Evolutionary conservation across 768 basidiomycete species (phyloP).

Genomic region (Tylopilus sp.): DNA sequence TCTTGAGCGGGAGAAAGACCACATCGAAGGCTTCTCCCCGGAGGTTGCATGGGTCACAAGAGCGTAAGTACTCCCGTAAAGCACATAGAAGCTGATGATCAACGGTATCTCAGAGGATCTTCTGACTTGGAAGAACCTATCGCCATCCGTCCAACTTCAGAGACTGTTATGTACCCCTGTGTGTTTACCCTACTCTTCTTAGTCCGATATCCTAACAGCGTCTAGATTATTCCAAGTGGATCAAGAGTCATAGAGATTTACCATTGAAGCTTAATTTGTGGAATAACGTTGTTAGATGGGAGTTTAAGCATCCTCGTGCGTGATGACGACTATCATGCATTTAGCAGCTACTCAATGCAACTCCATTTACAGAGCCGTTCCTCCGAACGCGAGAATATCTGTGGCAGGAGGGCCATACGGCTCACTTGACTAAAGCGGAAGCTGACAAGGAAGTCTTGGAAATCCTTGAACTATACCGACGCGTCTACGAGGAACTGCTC

Average conservation of each 20-base stretch:
- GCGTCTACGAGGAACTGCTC: slow-evolving; percentile 93
- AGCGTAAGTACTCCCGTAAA: slow-evolving; percentile 56
- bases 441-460: slow-evolving; percentile 89
- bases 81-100: not conserved
- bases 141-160: slow-evolving; percentile 96
- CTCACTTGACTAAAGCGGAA: slow-evolving; percentile 82
- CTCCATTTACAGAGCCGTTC: slow-evolving; percentile 77
- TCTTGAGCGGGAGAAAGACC: slow-evolving; percentile 95
- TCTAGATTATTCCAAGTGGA: slow-evolving; percentile 97
- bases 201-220: not conserved
- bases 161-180: slow-evolving; percentile 99
- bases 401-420: slow-evolving; percentile 99
- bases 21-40: slow-evolving; percentile 98
- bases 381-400: slow-evolving; percentile 98
- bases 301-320: slow-evolving; percentile 97
- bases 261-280: slow-evolving; percentile 97
- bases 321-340: slow-evolving; percentile 8
- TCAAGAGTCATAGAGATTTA: slow-evolving; percentile 94
- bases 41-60: slow-evolving; percentile 99
- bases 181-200: slow-evolving; percentile 27
- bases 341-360: not conserved
- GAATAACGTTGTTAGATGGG: slow-evolving; percentile 99
- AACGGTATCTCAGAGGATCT: slow-evolving; percentile 55
- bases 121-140: slow-evolving; percentile 96
- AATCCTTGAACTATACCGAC: slow-evolving; percentile 94